Base-by-base conservation (phyloP, 2,329 filamentous ascomycete species). In the Conoideocrella luteorostrata region DNA sequence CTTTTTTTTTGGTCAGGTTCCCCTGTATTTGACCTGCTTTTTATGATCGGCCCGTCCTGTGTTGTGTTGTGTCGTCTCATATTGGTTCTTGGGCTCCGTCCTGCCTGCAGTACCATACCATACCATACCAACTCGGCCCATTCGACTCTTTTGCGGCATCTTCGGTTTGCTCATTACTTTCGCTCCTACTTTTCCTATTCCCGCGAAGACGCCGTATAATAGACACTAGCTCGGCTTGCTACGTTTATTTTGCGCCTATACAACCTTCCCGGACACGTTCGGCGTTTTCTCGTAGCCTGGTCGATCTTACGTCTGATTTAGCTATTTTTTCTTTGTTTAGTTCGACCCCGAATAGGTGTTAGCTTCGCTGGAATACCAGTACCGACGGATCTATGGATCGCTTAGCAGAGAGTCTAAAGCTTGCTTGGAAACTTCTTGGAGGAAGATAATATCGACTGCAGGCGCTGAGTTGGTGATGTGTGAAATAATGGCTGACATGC, bases 351-450 rank as follows among this genome's bases (percentile, higher is more conserved):
- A 37, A 23, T 28, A 37, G 33, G 32, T 33, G 21, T 13, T 28
- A 41, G 15, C 26, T 22, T n/a, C n/a, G n/a, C n/a, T n/a, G n/a
- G n/a, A n/a, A n/a, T 55, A 59, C 56, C 58, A 67, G 32, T 42
- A 22, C 4, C 17, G 34, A 9, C 34, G 34, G 24, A 37, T 23
- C 4, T 37, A 22, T 7, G 47, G 32, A 17, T 58, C 46, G 2
- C 43, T 15, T 3, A 66, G 44, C 9, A 67, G 32, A 32, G 24
- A 30, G 0, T 29, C 12, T 3, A 64, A 45, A 6, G 56, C 56
- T 4, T 48, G 12, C 6, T 23, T 45, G 1, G 56, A 58, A 6
- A 65, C 55, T 47, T 66, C 63, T 41, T 66, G 63, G 7, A 66
- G 42, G 34, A 66, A 65, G n/a, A 64, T 51, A 13, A 65, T 37